A percentile compares a stretch with the other conserved stretches of the same genome.
Conservation (phyloP, 1,139 yeast genomes). For the Hansenula anomala region DNA sequence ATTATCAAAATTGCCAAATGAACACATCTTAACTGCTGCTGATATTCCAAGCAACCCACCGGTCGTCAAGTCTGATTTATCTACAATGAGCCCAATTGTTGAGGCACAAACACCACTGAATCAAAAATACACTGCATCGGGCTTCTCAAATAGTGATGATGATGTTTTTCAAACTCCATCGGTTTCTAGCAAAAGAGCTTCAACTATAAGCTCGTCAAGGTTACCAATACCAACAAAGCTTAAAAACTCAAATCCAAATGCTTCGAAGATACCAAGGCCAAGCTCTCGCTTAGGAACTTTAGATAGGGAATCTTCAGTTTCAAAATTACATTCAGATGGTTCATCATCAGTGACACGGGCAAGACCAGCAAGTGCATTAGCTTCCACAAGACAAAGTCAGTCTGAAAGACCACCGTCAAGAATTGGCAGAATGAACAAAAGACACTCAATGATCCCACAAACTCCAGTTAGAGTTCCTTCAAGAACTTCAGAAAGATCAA, state of each 20-base stretch:
- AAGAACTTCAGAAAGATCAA: neutral
- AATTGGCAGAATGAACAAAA: slow-evolving; percentile 6
- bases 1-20: neutral
- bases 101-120: slow-evolving; percentile 8
- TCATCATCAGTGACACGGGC: neutral
- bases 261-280: slow-evolving; percentile 19
- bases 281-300: slow-evolving; percentile 10
- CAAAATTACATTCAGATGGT: neutral
- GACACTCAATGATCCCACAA: slow-evolving; percentile 19
- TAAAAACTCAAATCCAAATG: slow-evolving; percentile 5
- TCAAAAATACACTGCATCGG: neutral
- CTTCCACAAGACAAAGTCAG: slow-evolving; percentile 10
- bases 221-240: slow-evolving; percentile 3
- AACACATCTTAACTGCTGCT: neutral
- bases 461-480: slow-evolving; percentile 11
- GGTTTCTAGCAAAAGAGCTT: slow-evolving; percentile 4
- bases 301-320: slow-evolving; percentile 1
- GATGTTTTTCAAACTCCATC: slow-evolving; percentile 12
- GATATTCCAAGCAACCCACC: neutral
- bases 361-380: slow-evolving; percentile 16
- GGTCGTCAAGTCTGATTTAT: neutral
- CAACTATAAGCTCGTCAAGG: neutral
- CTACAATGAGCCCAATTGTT: slow-evolving; percentile 2
- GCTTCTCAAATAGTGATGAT: neutral
- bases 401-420: slow-evolving; percentile 11